Evolutionary conservation across 2,329 filamentous ascomycete genomes (phyloP).

Genomic region (Gremmenia infestans): DNA sequence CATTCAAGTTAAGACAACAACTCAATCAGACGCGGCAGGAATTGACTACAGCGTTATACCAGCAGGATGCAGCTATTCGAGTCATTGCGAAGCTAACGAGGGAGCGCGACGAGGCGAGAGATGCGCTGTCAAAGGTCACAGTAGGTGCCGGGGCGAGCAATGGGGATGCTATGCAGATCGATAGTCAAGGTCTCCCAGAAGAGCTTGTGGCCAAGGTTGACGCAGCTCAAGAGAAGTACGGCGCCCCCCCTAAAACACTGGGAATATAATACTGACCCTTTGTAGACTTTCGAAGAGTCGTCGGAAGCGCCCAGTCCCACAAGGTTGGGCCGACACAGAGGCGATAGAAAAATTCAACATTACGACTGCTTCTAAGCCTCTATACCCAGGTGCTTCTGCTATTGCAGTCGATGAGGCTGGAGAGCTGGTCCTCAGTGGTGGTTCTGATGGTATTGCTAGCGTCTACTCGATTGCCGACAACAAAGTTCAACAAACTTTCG

Average conservation of each 20-base stretch:
- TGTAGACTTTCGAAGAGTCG: constrained; percentile 76
- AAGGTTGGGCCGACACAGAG: constrained; percentile 77
- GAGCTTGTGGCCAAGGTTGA: constrained; percentile 69
- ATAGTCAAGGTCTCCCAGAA: constrained; percentile 71
- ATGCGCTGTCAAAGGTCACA: constrained; percentile 80
- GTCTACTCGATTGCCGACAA: constrained; percentile 75
- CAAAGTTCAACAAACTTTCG: constrained; percentile 50
- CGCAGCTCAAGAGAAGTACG: constrained; percentile 70
- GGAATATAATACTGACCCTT: constrained; percentile 13
- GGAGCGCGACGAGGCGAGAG: constrained; percentile 87
- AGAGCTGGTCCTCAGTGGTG: constrained; percentile 58
- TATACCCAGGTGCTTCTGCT: constrained; percentile 54
- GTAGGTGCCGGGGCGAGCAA: constrained; percentile 55
- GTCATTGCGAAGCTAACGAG: constrained; percentile 88
- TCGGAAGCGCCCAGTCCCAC: constrained; percentile 81
- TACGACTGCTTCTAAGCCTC: constrained; percentile 46
- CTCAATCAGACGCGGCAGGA: constrained; percentile 87
- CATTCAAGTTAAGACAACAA: constrained; percentile 85
- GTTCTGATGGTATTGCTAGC: constrained; percentile 58
- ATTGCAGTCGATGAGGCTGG: constrained; percentile 55
- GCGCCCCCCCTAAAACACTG: neutral
- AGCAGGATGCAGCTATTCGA: constrained; percentile 93
- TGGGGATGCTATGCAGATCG: constrained; percentile 90
- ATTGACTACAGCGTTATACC: constrained; percentile 87
- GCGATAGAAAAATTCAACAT: constrained; percentile 58